Percentiles rank a stretch among this genome's conserved stretches.
Conservation (phyloP, 2,329 filamentous ascomycete genomes). For the Alternaria viburni region DNA sequence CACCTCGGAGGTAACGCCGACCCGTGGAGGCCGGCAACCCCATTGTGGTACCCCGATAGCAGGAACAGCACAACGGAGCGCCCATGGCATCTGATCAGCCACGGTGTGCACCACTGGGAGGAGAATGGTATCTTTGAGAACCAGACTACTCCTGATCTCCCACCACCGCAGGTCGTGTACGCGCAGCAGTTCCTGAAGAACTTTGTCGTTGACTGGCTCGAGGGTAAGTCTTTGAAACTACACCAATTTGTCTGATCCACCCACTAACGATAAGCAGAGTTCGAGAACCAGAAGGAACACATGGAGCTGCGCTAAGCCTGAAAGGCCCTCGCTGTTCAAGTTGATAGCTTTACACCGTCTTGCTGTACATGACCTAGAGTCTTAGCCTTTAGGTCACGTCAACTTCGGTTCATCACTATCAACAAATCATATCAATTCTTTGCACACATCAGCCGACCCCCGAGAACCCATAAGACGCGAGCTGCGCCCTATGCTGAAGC, state of each 20-base stretch:
- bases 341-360: not conserved
- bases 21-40: conserved; percentile 78
- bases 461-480: not conserved
- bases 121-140: conserved; percentile 71
- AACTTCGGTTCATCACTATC: not conserved
- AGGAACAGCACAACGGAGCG: conserved; percentile 67
- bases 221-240: conserved; percentile 40
- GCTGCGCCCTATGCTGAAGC: not conserved
- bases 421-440: not conserved
- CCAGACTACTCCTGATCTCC: conserved; percentile 64
- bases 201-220: conserved; percentile 72
- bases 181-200: conserved; percentile 64
- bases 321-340: not conserved
- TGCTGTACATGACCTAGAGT: not conserved
- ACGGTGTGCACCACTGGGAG: conserved; percentile 84
- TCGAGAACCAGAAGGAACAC: not conserved
- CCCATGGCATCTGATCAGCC: conserved; percentile 74
- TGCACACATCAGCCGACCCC: no score
- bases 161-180: conserved; percentile 64
- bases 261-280: conserved; percentile 1
- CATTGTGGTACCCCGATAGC: conserved; percentile 68
- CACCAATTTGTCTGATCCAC: not conserved
- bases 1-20: conserved; percentile 79
- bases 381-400: not conserved
- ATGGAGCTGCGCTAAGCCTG: not conserved